These are phyloP conservation scores for Candida sanyiensis DNA, from an alignment of 805 yeast genomes.

Conservation along the genomic window DNA sequence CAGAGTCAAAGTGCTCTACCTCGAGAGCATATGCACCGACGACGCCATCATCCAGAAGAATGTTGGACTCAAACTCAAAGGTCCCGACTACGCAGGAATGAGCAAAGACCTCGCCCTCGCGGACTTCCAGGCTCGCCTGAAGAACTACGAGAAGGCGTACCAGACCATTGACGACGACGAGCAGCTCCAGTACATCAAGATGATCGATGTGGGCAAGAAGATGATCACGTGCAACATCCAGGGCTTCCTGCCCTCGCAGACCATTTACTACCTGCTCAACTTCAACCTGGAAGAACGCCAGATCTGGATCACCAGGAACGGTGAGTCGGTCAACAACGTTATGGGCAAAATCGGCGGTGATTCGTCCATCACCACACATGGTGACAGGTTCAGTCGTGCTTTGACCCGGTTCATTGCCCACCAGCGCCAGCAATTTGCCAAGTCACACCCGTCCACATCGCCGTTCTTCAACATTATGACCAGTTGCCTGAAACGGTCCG, in stretches of 20 bases:
- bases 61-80: constrained; percentile 77
- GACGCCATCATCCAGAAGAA: constrained; percentile 74
- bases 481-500: constrained; percentile 73
- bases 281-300: constrained; percentile 86
- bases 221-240: constrained; percentile 88
- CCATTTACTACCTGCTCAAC: constrained; percentile 81
- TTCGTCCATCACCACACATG: constrained; percentile 73
- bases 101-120: constrained; percentile 71
- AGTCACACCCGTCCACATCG: constrained; percentile 6
- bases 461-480: constrained; percentile 79
- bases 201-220: constrained; percentile 94
- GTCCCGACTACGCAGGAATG: constrained; percentile 89
- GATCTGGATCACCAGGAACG: constrained; percentile 93
- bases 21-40: constrained; percentile 87
- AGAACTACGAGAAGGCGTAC: constrained; percentile 83
- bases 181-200: constrained; percentile 77
- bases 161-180: constrained; percentile 83
- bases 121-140: constrained; percentile 77
- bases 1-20: constrained; percentile 68
- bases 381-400: constrained; percentile 66
- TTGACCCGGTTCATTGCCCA: constrained; percentile 66
- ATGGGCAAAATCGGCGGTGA: constrained; percentile 90
- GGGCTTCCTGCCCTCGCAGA: constrained; percentile 86
- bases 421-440: constrained; percentile 58
- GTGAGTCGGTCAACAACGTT: constrained; percentile 84